Conservation (phyloP, 768 basidiomycete species). For the Podaxis carcinomalis region DNA sequence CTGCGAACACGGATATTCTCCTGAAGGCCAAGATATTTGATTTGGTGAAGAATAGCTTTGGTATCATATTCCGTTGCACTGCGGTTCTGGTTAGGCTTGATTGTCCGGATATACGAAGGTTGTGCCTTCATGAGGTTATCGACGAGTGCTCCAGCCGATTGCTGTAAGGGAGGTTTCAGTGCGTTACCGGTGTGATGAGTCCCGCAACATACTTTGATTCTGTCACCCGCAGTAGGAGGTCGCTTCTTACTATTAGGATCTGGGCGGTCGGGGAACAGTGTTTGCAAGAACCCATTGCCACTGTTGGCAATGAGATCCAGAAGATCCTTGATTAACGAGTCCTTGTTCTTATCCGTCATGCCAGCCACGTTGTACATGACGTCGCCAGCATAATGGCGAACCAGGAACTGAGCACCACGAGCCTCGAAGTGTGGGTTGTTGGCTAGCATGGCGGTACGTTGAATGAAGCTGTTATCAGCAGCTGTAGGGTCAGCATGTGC, state of each 20-base stretch:
- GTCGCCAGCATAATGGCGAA: slow-evolving; percentile 97
- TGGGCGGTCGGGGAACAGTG: slow-evolving; percentile 88
- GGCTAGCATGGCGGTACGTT: slow-evolving; percentile 77
- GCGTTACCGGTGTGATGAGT: not conserved
- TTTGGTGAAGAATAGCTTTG: slow-evolving; percentile 96
- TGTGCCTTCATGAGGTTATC: slow-evolving; percentile 97
- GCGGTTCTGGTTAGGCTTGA: slow-evolving; percentile 98
- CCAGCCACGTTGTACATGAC: slow-evolving; percentile 97
- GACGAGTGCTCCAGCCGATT: slow-evolving; percentile 93
- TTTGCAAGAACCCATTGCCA: slow-evolving; percentile 81
- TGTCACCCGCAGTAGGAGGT: slow-evolving; percentile 95
- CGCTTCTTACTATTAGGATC: slow-evolving; percentile 98
- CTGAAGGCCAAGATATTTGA: slow-evolving; percentile 97
- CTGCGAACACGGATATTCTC: slow-evolving; percentile 97
- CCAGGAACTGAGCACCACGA: slow-evolving; percentile 90
- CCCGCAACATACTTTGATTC: slow-evolving; percentile 71
- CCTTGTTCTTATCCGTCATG: slow-evolving; percentile 99
- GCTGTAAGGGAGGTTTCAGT: slow-evolving; percentile 32
- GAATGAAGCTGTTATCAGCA: slow-evolving; percentile 95
- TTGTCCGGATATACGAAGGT: slow-evolving; percentile 97
- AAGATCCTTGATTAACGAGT: slow-evolving; percentile 90
- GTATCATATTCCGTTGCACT: slow-evolving; percentile 88
- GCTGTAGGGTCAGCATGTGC: slow-evolving; percentile 96
- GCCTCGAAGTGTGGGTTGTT: slow-evolving; percentile 93
- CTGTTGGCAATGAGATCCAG: slow-evolving; percentile 83